A percentile compares a stretch with the other conserved stretches of the same genome.
phyloP scores from a whole-genome alignment of 192 early-diverging fungal species.

The Backusella macrospora region DNA sequence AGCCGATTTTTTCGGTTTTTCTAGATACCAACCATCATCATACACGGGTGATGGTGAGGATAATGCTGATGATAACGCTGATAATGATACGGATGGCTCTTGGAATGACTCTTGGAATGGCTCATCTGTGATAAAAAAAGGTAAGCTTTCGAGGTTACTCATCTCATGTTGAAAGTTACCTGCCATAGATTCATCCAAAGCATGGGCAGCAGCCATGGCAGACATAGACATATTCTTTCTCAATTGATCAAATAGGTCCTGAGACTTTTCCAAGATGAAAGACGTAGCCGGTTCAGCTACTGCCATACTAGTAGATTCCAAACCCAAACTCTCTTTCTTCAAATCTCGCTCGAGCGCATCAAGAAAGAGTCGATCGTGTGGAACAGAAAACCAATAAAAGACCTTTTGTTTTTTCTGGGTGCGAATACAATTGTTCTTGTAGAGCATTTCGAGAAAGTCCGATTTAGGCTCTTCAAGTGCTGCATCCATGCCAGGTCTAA shows the following conservation, averaged over 20 bases:
- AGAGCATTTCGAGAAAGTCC: slow-evolving; percentile 91
- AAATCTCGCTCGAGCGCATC: slow-evolving; percentile 96
- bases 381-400: slow-evolving; percentile 96
- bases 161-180: slow-evolving; percentile 2
- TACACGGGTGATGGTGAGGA: neutral
- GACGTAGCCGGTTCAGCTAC: slow-evolving; percentile 66
- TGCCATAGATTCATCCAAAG: slow-evolving; percentile 13
- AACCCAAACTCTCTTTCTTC: slow-evolving; percentile 86
- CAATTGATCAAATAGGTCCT: slow-evolving; percentile 36
- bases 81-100: neutral
- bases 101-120: neutral
- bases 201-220: slow-evolving; percentile 20
- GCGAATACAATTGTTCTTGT: slow-evolving; percentile 94
- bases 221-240: slow-evolving; percentile 34
- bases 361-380: slow-evolving; percentile 91
- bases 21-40: neutral
- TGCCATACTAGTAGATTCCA: slow-evolving; percentile 80
- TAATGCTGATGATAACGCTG: neutral
- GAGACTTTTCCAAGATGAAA: slow-evolving; percentile 36
- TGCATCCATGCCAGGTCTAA: slow-evolving; percentile 92
- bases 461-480: slow-evolving; percentile 91
- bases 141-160: neutral
- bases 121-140: slow-evolving; percentile 10
- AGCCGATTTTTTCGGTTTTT: neutral
- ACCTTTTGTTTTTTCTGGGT: slow-evolving; percentile 99